phyloP scores from a whole-genome alignment of 148 eudicot genomes.

The Salicornia ramosissima region DNA sequence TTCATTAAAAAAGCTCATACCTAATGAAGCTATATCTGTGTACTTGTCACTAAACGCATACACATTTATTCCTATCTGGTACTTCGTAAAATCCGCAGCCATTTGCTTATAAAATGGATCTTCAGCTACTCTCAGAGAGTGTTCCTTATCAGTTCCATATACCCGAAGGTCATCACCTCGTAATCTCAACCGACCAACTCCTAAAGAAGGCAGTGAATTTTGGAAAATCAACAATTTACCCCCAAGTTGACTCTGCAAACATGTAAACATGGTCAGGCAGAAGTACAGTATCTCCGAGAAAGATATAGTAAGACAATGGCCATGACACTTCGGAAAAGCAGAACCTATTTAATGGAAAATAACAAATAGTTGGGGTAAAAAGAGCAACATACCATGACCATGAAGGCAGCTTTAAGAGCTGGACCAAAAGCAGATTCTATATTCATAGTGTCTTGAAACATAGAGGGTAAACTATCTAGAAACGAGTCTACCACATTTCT shows the following conservation, averaged over 20 bases:
- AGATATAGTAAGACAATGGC: not conserved
- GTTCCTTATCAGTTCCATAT: conserved; percentile 97
- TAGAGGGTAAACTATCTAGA: conserved; percentile 84
- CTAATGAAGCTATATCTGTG: conserved; percentile 89
- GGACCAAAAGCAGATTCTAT: conserved; percentile 99
- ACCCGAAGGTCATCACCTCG: conserved; percentile 81
- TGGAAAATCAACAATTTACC: conserved; percentile 97
- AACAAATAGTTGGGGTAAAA: not conserved
- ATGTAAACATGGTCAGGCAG: conserved; percentile 13
- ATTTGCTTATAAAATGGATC: conserved; percentile 98
- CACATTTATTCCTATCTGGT: conserved; percentile 81
- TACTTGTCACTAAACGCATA: conserved; percentile 98
- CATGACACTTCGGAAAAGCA: not conserved
- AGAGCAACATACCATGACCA: conserved; percentile 73
- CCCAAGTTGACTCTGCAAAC: conserved; percentile 80
- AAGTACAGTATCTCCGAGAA: not conserved
- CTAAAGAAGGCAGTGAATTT: conserved; percentile 84
- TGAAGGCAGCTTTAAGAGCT: conserved; percentile 88
- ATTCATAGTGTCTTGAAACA: conserved; percentile 81
- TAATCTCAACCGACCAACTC: conserved; percentile 83
- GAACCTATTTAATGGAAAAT: not conserved
- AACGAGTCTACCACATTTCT: conserved; percentile 84
- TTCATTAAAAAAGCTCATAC: conserved; percentile 33
- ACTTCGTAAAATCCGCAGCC: conserved; percentile 97
- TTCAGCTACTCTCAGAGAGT: conserved; percentile 70